Conservation (phyloP, 164 flowering plant species). For the Vitis vinifera region DNA sequence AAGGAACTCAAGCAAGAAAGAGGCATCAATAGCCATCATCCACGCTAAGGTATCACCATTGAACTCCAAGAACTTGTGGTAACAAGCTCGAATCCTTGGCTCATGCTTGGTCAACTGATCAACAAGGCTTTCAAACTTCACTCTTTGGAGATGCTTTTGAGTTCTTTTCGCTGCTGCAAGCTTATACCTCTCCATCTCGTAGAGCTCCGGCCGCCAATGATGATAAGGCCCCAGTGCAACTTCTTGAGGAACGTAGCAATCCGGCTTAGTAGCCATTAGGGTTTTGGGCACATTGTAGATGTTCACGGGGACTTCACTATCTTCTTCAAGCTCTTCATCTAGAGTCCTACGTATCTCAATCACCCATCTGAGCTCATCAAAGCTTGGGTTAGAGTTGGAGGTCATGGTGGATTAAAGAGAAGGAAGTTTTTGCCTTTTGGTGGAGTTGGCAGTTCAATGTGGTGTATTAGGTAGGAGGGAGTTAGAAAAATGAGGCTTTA, state of each 20-base stretch:
- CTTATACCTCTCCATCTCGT: conserved; percentile 51
- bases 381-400: conserved; percentile 12
- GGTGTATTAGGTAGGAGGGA: not conserved
- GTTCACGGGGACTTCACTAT: conserved; percentile 30
- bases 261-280: conserved; percentile 31
- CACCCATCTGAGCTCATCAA: conserved; percentile 52
- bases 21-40: conserved; percentile 63
- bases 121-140: conserved; percentile 31
- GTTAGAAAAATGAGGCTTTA: too few species aligned
- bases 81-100: conserved; percentile 31
- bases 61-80: conserved; percentile 18
- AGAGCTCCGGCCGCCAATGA: conserved; percentile 36
- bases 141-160: conserved; percentile 19
- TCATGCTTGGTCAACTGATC: conserved; percentile 26
- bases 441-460: not conserved
- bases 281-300: conserved; percentile 51
- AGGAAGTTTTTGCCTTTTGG: conserved; percentile 1
- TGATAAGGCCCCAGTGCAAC: conserved; percentile 62
- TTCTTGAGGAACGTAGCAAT: conserved; percentile 44
- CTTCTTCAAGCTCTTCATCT: conserved; percentile 49
- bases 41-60: conserved; percentile 16
- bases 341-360: conserved; percentile 42
- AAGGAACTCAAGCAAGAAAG: conserved; percentile 47
- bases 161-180: conserved; percentile 38
- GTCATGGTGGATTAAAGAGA: conserved; percentile 1